Conservation (phyloP, 1,139 yeast species). For the Candida sp. region DNA sequence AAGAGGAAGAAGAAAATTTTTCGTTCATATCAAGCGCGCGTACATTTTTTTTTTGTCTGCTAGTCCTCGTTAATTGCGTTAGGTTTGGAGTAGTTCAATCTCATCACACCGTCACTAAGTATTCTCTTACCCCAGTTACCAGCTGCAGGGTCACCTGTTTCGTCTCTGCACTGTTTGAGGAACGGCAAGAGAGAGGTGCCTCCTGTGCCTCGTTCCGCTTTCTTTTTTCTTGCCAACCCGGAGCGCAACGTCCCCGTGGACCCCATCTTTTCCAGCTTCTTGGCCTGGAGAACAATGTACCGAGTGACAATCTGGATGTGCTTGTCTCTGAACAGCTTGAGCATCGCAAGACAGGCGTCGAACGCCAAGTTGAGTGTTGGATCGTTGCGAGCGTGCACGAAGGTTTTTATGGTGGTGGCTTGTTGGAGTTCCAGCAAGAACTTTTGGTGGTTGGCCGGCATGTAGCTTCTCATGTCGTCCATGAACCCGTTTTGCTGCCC, state of each 20-base stretch:
- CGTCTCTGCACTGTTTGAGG: slow-evolving; percentile 94
- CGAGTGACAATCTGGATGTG: slow-evolving; percentile 93
- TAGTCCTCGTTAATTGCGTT: slow-evolving; percentile 34
- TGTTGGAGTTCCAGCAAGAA: slow-evolving; percentile 65
- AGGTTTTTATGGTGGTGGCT: slow-evolving; percentile 65
- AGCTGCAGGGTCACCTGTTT: slow-evolving; percentile 92
- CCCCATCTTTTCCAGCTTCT: slow-evolving; percentile 52
- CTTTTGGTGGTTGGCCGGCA: slow-evolving; percentile 86
- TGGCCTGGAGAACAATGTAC: slow-evolving; percentile 81
- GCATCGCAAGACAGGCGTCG: slow-evolving; percentile 91
- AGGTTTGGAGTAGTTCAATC: slow-evolving; percentile 42
- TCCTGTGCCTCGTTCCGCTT: slow-evolving; percentile 84
- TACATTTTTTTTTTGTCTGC: no score
- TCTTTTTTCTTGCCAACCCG: slow-evolving; percentile 57
- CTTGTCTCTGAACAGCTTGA: slow-evolving; percentile 87
- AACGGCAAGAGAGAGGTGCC: slow-evolving; percentile 93
- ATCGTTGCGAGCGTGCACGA: slow-evolving; percentile 50
- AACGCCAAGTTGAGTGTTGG: slow-evolving; percentile 73
- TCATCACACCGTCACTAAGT: slow-evolving; percentile 63
- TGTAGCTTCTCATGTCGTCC: slow-evolving; percentile 83
- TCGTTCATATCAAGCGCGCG: no score
- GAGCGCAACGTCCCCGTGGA: slow-evolving; percentile 60
- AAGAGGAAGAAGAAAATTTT: background rate
- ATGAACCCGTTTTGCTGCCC: slow-evolving; percentile 56
- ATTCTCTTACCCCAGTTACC: slow-evolving; percentile 87